A percentile compares a stretch with the other conserved stretches of the same genome.
phyloP scores from a whole-genome alignment of 2,329 filamentous ascomycete species.

The Pseudopithomyces maydicus region DNA sequence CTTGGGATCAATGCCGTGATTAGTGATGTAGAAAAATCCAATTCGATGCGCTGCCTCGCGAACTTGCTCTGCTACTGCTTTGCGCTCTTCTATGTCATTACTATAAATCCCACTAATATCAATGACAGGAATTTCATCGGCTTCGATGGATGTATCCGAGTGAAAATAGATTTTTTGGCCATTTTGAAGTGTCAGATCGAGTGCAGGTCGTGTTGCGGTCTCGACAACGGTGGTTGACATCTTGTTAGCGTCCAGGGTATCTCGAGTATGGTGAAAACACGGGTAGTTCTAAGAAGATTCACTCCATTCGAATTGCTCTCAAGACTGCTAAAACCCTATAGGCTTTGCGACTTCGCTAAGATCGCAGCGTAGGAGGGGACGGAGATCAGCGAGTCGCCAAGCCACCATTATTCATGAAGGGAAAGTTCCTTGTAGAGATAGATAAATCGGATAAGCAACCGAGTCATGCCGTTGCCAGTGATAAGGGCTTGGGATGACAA shows the following conservation, averaged over 20 bases:
- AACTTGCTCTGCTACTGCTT: slow-evolving; percentile 17
- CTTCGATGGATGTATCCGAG: slow-evolving; percentile 17
- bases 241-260: neutral
- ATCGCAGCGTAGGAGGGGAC: neutral
- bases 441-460: too few relatives aligned
- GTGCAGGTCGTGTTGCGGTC: slow-evolving; percentile 1
- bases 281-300: neutral
- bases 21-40: slow-evolving; percentile 20
- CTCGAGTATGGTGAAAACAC: neutral
- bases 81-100: slow-evolving; percentile 14
- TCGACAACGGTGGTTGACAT: slow-evolving; percentile 9
- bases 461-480: too few relatives aligned
- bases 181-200: slow-evolving; percentile 19
- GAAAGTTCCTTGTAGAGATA: too few relatives aligned
- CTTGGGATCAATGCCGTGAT: slow-evolving; percentile 14
- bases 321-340: neutral
- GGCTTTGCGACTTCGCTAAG: neutral
- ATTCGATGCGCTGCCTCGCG: slow-evolving; percentile 13
- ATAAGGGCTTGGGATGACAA: too few relatives aligned
- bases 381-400: neutral
- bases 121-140: slow-evolving; percentile 22
- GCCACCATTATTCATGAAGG: too few relatives aligned
- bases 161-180: slow-evolving; percentile 18
- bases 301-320: neutral
- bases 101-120: slow-evolving; percentile 17